Evolutionary conservation across 108 stramenopile species (phyloP), one percentile per base, ranked within the genome.

Genomic region (Phaeodactylum tricornutum): DNA sequence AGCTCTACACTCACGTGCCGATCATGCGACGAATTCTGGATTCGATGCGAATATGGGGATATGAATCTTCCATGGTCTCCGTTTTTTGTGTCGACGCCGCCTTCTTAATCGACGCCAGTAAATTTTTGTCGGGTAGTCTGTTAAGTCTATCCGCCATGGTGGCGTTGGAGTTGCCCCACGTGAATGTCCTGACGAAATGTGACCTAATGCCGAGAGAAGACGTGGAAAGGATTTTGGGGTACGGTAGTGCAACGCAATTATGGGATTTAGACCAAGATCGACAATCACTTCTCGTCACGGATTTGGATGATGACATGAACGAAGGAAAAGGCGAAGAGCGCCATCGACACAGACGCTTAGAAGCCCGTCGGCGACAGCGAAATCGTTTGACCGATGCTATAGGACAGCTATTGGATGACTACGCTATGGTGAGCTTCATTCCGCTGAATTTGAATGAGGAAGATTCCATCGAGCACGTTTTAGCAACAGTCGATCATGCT

Each of bases 61-160:
- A 89, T 56, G 24, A 21, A 1, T 19, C 23, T 14, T 17, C 57
- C 27, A 87, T 96, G 68, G 89, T 80, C 15, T 76, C 77, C 0
- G 94, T 97, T 29, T 97, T 96, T 66, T 64, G 90, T 29, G 64
- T 99, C n/a, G 98, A 99, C 66, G 92, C 96, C 0, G 86, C 89
- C 0, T 73, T 73, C 47, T 11, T n/a, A 20, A 42, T 61, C 50
- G 70, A 76, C 41, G 57, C 66, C 15, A 69, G 69, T 40, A 99
- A 99, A 62, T 96, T 99, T 58, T 75, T 98, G 31, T 81, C 90
- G 24, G 98, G 96, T 7, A 58, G 67, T 29, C 57, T 99, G 38
- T 61, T 96, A 45, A 74, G 90, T 25, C 70, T 99, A 42, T 71
- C 74, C 45, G 90, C 95, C 50, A 99, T 99, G 98, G 75, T 99